Evolutionary conservation across 2,329 filamentous ascomycete genomes (phyloP).

Genomic region (Claviceps pusilla): DNA sequence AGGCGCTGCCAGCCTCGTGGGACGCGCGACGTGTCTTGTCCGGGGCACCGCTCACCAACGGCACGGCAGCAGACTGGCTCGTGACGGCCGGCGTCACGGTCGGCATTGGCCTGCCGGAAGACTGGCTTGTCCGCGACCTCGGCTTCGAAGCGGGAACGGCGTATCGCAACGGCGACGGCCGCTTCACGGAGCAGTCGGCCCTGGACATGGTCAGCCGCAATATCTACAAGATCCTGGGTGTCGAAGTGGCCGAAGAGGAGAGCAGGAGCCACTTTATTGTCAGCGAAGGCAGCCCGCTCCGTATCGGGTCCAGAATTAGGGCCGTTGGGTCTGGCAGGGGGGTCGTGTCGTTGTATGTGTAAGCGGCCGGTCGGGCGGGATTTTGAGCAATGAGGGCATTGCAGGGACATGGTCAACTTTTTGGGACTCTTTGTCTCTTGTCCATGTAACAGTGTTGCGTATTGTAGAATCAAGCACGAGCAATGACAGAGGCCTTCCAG

Average conservation of each 20-base stretch:
- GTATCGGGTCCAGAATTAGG: conserved; percentile 40
- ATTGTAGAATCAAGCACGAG: too few relatives aligned
- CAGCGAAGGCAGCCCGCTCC: conserved; percentile 47
- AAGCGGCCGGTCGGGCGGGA: neutral
- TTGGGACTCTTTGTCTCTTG: too few relatives aligned
- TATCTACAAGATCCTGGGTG: conserved; percentile 41
- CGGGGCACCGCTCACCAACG: conserved; percentile 51
- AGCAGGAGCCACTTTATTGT: conserved; percentile 40
- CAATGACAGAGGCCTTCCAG: too few relatives aligned
- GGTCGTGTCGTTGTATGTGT: conserved; percentile 22
- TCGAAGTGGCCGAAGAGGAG: conserved; percentile 18
- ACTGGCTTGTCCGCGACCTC: conserved; percentile 47
- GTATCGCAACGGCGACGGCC: conserved; percentile 38
- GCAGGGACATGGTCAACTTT: too few relatives aligned
- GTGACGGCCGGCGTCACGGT: conserved; percentile 42
- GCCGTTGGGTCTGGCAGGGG: conserved; percentile 28
- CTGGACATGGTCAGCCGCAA: conserved; percentile 42
- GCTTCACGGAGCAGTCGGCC: conserved; percentile 37
- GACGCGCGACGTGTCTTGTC: conserved; percentile 46
- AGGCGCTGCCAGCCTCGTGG: conserved; percentile 40
- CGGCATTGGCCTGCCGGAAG: conserved; percentile 44
- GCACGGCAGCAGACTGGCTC: conserved; percentile 43
- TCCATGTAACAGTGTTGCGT: too few relatives aligned
- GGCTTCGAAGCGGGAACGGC: conserved; percentile 45
- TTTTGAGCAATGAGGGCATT: too few relatives aligned